Evolutionary conservation across 495 filamentous ascomycete species (phyloP).

Genomic region (Hypoxylon rickii): DNA sequence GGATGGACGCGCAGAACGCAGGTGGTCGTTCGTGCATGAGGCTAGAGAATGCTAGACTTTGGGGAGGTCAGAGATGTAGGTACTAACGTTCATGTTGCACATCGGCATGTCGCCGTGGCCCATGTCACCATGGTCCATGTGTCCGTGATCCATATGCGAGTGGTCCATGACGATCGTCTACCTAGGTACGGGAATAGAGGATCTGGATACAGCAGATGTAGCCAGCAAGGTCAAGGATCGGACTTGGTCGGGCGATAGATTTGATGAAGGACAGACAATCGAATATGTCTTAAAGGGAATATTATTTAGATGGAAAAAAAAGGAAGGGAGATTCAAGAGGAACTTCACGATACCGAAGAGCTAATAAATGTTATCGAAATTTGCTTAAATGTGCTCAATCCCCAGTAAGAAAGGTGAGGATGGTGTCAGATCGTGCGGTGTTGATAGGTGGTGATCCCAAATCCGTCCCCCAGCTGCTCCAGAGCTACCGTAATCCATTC

Average conservation of each 20-base stretch:
- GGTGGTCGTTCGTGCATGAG: constrained; percentile 11
- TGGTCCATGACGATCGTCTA: constrained; percentile 45
- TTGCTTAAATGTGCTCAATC: constrained; percentile 41
- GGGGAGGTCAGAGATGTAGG: background rate
- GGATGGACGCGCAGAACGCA: background rate
- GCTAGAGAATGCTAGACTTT: constrained; percentile 1
- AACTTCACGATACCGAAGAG: background rate
- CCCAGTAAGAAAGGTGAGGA: constrained; percentile 12
- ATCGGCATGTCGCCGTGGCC: constrained; percentile 43
- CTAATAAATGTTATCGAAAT: constrained; percentile 19
- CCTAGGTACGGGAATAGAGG: background rate
- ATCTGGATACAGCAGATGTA: too few relatives aligned
- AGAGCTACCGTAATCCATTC: too few relatives aligned
- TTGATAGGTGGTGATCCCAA: constrained; percentile 6
- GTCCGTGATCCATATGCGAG: constrained; percentile 50
- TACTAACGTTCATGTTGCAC: constrained; percentile 84
- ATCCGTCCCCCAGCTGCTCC: background rate
- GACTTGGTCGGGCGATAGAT: too few relatives aligned
- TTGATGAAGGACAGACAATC: background rate
- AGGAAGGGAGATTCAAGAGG: background rate
- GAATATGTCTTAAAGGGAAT: background rate
- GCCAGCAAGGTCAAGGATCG: too few relatives aligned
- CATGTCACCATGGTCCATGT: constrained; percentile 59
- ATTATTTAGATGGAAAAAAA: background rate
- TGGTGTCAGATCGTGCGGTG: constrained; percentile 23